Percentiles rank a stretch among this genome's conserved stretches.
These are phyloP conservation scores for Euphorbia pulcherrima DNA, from an alignment of 345 rosid species.

Conservation along the genomic window DNA sequence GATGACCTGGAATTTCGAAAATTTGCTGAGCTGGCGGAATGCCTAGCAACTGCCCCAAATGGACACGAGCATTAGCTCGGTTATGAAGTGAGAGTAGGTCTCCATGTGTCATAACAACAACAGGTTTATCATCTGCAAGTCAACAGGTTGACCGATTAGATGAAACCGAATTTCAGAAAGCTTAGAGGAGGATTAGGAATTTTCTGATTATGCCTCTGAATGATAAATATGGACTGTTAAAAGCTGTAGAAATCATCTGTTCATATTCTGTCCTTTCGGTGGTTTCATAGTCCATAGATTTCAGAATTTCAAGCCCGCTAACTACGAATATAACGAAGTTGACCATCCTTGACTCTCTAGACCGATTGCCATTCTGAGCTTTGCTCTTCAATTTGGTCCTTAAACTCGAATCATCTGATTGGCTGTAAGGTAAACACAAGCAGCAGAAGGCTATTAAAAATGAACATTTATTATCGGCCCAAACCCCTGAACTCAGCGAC, in stretches of 20 bases:
- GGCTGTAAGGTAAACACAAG: constrained; percentile 38
- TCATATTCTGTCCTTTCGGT: constrained; percentile 26
- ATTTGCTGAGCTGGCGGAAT: constrained; percentile 65
- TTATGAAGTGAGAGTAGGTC: constrained; percentile 57
- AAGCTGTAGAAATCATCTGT: constrained; percentile 36
- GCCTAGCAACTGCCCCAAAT: constrained; percentile 67
- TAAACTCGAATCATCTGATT: constrained; percentile 46
- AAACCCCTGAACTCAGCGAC: too few relatives aligned
- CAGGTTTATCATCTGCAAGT: constrained; percentile 85
- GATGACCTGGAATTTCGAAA: constrained; percentile 77
- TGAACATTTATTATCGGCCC: too few relatives aligned
- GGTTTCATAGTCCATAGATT: constrained; percentile 38
- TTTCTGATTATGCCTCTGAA: constrained; percentile 57
- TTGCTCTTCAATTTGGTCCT: constrained; percentile 39
- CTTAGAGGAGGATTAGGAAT: neutral
- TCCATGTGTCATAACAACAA: constrained; percentile 74
- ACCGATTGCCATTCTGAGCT: constrained; percentile 30
- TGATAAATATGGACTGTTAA: constrained; percentile 54
- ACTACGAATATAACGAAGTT: constrained; percentile 69
- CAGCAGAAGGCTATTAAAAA: constrained; percentile 3
- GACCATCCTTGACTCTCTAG: constrained; percentile 40
- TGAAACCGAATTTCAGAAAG: neutral
- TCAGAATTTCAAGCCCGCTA: constrained; percentile 50
- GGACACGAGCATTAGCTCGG: constrained; percentile 46
- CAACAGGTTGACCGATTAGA: too few relatives aligned